These are phyloP conservation scores for Melastoma candidum DNA, from an alignment of 441 rosid species.

Conservation along the genomic window DNA sequence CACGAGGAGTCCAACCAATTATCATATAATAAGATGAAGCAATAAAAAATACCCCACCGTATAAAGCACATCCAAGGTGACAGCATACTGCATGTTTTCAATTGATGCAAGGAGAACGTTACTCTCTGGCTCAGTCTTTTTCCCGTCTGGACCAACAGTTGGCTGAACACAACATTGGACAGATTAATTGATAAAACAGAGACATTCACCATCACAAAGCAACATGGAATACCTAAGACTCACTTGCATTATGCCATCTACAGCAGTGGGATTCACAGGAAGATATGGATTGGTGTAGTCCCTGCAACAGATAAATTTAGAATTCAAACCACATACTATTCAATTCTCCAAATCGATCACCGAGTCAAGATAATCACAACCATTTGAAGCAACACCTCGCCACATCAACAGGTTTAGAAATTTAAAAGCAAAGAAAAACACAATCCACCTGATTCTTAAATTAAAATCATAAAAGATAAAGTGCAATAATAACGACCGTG, in stretches of 20 bases:
- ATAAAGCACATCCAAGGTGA: constrained; percentile 85
- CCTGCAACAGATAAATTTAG: constrained; percentile 32
- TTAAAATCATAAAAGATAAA: no score
- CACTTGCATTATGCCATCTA: constrained; percentile 85
- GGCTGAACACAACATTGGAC: constrained; percentile 34
- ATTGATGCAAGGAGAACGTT: constrained; percentile 92
- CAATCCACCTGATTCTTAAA: no score
- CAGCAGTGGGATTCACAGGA: constrained; percentile 95
- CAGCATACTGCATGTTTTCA: constrained; percentile 99
- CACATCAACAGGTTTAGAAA: no score
- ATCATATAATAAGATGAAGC: constrained; percentile 6
- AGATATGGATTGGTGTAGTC: constrained; percentile 97
- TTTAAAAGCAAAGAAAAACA: no score
- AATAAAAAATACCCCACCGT: constrained; percentile 36
- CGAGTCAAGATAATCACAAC: no score
- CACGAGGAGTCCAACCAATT: neutral
- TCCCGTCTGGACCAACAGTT: constrained; percentile 84
- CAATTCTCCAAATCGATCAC: no score
- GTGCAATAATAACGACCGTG: no score
- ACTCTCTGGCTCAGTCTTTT: constrained; percentile 82
- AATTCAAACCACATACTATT: neutral
- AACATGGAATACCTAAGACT: neutral
- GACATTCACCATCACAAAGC: neutral
- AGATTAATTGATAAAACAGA: constrained; percentile 9
- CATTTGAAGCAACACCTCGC: no score